Conservation (phyloP, 495 filamentous ascomycete species). For the Parathielavia appendiculata region DNA sequence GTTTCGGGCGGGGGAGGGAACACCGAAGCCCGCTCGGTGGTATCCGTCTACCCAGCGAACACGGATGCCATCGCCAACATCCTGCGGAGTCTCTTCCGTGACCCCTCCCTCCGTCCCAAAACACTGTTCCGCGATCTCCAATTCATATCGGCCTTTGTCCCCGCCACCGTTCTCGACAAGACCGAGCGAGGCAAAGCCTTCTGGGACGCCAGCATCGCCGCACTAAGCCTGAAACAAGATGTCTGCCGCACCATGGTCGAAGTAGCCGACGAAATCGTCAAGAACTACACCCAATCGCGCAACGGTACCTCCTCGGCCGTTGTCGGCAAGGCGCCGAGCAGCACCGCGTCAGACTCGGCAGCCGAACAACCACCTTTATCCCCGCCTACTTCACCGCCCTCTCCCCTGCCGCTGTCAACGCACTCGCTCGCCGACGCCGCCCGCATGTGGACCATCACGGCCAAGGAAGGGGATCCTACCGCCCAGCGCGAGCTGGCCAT, state of each 20-base stretch:
- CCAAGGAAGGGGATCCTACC: slow-evolving; percentile 85
- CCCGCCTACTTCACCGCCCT: slow-evolving; percentile 25
- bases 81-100: slow-evolving; percentile 72
- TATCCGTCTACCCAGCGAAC: slow-evolving; percentile 44
- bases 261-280: slow-evolving; percentile 71
- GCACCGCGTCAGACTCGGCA: slow-evolving; percentile 23
- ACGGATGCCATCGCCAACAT: slow-evolving; percentile 75
- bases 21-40: slow-evolving; percentile 40
- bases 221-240: slow-evolving; percentile 82
- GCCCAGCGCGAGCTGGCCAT: slow-evolving; percentile 94
- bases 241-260: slow-evolving; percentile 86
- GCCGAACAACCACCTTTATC: slow-evolving; percentile 25
- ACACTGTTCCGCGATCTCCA: slow-evolving; percentile 94
- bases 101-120: slow-evolving; percentile 72
- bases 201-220: slow-evolving; percentile 87
- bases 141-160: slow-evolving; percentile 90
- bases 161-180: slow-evolving; percentile 72
- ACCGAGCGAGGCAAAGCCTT: slow-evolving; percentile 88
- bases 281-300: slow-evolving; percentile 46
- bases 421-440: slow-evolving; percentile 81
- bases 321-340: slow-evolving; percentile 19
- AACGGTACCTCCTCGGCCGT: slow-evolving; percentile 23
- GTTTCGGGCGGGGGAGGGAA: slow-evolving; percentile 28
- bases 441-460: slow-evolving; percentile 88
- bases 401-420: slow-evolving; percentile 40